Evolutionary conservation across 2,329 filamentous ascomycete species (phyloP), one percentile per base, ranked within the genome.

Genomic region (Leptographium radiaticola): DNA sequence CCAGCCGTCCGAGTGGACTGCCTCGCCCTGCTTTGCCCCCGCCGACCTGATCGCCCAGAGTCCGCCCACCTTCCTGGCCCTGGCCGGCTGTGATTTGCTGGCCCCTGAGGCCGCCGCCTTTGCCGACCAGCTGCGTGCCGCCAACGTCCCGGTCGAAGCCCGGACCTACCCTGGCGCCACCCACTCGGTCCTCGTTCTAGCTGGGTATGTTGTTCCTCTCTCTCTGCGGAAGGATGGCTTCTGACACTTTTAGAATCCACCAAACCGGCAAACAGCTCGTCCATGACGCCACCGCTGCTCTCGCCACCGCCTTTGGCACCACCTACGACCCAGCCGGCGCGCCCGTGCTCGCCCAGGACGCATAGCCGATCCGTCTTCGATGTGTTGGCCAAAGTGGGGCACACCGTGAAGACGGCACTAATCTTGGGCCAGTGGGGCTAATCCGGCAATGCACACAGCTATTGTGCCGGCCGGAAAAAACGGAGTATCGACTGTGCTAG

Each of bases 51-150:
- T 81, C 20, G 77, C 75, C 64, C 33, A 62, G 1, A 71, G 70
- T 2, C 77, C 79, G 0, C 68, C 68, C 1, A 75, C 78, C 0
- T 62, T 75, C 44, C 64, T 81, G 6, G 73, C 79, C 55, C 68
- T 80, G 1, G 77, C 75, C 0, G 77, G 77, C 56, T 58, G 80
- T 44, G 77, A 81, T 60, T 73, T 81, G n/a, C 62, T 81, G 56
- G 67, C 76, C 12, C 68, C 68, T 9, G 78, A 82, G 59, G 78
- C 75, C 0, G 69, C 74, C 60, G 65, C 70, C 55, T 78, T 78
- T 62, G 76, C 69, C 4, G 62, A 68, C 57, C 77, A 73, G 60
- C 60, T 81, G 54, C 58, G 58, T 15, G 63, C 65, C 2, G 71
- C 71, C 1, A 76, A 76, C 1, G 73, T 77, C 1, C 49, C 61